These are phyloP conservation scores for Plasmodium fragile DNA, from an alignment of 169 alveolate genomes.

Conservation along the genomic window DNA sequence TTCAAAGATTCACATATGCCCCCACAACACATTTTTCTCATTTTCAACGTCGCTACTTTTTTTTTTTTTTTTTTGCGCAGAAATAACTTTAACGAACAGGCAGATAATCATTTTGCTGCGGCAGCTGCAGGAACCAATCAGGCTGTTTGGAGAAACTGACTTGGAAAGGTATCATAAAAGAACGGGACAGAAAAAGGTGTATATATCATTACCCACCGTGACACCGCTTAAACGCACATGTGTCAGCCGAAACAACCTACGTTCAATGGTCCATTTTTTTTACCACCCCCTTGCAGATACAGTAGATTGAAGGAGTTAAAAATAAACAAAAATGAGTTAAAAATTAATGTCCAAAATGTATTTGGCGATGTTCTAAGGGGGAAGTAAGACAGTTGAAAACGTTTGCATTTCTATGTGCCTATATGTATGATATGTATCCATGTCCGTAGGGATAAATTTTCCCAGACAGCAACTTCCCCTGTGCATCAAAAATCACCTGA, in stretches of 20 bases:
- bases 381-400: constrained; percentile 13
- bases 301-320: constrained; percentile 65
- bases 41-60: background rate
- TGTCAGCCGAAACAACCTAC: background rate
- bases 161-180: constrained; percentile 78
- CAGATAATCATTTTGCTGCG: constrained; percentile 84
- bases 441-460: background rate
- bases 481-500: background rate
- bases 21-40: background rate
- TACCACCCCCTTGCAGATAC: constrained; percentile 15
- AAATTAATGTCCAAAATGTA: constrained; percentile 58
- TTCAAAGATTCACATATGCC: background rate
- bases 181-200: background rate
- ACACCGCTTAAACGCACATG: background rate
- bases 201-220: background rate
- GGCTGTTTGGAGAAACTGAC: constrained; percentile 90
- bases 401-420: background rate
- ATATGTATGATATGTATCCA: background rate
- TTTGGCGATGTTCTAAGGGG: constrained; percentile 76
- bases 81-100: constrained; percentile 59
- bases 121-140: constrained; percentile 85
- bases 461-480: background rate
- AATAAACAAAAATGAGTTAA: constrained; percentile 69
- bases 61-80: background rate
- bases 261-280: background rate